Conservation (phyloP, 345 rosid species). For the Raphanus raphanistrum region DNA sequence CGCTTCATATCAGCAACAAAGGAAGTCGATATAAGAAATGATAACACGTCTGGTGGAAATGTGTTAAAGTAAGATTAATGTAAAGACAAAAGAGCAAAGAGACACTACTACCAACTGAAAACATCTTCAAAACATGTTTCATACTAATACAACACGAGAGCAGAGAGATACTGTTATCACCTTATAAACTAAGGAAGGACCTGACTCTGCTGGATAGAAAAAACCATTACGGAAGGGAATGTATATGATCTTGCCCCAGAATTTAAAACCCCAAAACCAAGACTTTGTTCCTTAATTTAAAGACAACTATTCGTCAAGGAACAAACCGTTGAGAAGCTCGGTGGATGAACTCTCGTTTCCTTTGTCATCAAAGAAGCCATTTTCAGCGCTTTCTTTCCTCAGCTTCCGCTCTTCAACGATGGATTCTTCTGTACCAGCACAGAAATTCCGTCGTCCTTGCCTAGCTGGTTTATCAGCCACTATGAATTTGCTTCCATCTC, state of each 20-base stretch:
- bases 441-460: constrained; percentile 56
- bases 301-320: constrained; percentile 38
- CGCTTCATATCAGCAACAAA: neutral
- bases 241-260: neutral
- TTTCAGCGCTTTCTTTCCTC: constrained; percentile 55
- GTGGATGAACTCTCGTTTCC: constrained; percentile 48
- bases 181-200: neutral
- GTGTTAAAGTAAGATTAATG: neutral
- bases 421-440: constrained; percentile 65
- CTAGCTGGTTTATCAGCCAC: constrained; percentile 73
- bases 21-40: neutral
- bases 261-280: neutral
- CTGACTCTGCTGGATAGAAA: neutral
- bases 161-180: neutral
- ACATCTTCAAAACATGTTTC: constrained; percentile 2
- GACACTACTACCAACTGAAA: constrained; percentile 3
- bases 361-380: constrained; percentile 64
- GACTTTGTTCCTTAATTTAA: neutral
- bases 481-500: constrained; percentile 80
- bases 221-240: neutral
- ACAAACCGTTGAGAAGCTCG: constrained; percentile 62
- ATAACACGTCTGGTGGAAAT: neutral
- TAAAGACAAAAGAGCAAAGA: neutral
- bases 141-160: neutral
- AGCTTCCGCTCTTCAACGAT: constrained; percentile 64